A percentile compares a stretch with the other conserved stretches of the same genome.
These are phyloP conservation scores for Trematosphaeria pertusa DNA, from an alignment of 2,329 filamentous ascomycete species.

Conservation along the genomic window DNA sequence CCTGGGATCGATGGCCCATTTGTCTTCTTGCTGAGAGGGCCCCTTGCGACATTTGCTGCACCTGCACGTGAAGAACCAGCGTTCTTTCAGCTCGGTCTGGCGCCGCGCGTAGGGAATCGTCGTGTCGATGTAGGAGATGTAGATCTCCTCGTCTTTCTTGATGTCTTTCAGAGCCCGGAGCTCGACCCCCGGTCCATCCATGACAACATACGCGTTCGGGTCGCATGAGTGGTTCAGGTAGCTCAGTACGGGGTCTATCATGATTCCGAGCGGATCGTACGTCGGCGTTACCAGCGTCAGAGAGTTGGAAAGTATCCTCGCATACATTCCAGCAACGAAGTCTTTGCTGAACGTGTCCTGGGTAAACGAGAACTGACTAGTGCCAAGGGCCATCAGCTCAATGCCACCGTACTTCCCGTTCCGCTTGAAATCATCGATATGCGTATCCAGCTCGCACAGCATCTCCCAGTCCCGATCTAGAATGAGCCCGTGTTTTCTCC, in stretches of 20 bases:
- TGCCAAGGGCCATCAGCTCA: constrained; percentile 61
- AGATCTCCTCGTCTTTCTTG: constrained; percentile 63
- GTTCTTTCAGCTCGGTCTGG: constrained; percentile 58
- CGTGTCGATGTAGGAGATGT: constrained; percentile 67
- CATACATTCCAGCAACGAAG: constrained; percentile 53
- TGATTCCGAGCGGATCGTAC: constrained; percentile 66
- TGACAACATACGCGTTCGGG: constrained; percentile 65
- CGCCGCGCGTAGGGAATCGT: constrained; percentile 60
- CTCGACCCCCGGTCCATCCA: constrained; percentile 60
- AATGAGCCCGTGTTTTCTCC: constrained; percentile 48
- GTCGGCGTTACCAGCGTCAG: constrained; percentile 63
- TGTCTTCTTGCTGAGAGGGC: constrained; percentile 49
- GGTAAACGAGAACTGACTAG: constrained; percentile 60
- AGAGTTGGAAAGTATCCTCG: constrained; percentile 64
- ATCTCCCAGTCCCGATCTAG: constrained; percentile 51
- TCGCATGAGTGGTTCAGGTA: constrained; percentile 69
- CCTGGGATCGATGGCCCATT: constrained; percentile 44
- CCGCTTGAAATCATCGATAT: constrained; percentile 56
- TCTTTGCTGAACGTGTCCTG: constrained; percentile 50
- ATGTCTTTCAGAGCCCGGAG: constrained; percentile 63
- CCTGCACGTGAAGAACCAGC: constrained; percentile 66
- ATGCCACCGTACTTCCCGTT: constrained; percentile 55
- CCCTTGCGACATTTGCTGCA: constrained; percentile 59
- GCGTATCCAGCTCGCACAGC: constrained; percentile 55
- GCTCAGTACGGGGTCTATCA: constrained; percentile 62